A percentile compares a stretch with the other conserved stretches of the same genome.
phyloP scores from a whole-genome alignment of 192 early-diverging fungal genomes.

The Chytriomyces confervae region DNA sequence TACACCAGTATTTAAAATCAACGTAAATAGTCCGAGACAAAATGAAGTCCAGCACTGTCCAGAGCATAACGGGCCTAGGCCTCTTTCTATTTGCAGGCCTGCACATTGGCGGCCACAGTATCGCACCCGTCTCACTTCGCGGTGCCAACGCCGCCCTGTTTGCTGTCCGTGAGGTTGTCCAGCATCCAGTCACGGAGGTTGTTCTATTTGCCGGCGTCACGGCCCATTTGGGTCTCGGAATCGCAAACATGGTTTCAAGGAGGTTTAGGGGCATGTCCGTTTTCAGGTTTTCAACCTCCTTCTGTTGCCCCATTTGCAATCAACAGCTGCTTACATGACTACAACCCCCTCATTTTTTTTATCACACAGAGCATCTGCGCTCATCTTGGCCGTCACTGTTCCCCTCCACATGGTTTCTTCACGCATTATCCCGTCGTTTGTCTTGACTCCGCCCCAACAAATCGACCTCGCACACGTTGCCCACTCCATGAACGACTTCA shows the following conservation, averaged over 20 bases:
- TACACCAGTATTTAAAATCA: too few relatives aligned
- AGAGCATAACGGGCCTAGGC: not conserved
- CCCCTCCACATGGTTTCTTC: not conserved
- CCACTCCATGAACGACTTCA: not conserved
- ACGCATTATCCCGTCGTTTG: not conserved
- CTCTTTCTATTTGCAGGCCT: not conserved
- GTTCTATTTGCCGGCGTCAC: not conserved
- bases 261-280: not conserved
- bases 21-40: too few relatives aligned
- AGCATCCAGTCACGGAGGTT: not conserved
- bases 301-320: not conserved
- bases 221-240: not conserved
- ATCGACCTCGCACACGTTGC: not conserved
- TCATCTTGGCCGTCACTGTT: not conserved
- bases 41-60: not conserved
- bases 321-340: not conserved
- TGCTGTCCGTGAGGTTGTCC: not conserved
- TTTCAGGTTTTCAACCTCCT: not conserved
- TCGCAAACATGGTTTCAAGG: not conserved
- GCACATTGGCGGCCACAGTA: not conserved
- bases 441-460: not conserved
- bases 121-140: not conserved
- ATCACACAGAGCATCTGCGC: not conserved
- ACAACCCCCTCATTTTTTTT: rapidly evolving
- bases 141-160: not conserved